Evolutionary conservation across 139 green algal genomes (phyloP).

Genomic region (Coelastrella sp.): DNA sequence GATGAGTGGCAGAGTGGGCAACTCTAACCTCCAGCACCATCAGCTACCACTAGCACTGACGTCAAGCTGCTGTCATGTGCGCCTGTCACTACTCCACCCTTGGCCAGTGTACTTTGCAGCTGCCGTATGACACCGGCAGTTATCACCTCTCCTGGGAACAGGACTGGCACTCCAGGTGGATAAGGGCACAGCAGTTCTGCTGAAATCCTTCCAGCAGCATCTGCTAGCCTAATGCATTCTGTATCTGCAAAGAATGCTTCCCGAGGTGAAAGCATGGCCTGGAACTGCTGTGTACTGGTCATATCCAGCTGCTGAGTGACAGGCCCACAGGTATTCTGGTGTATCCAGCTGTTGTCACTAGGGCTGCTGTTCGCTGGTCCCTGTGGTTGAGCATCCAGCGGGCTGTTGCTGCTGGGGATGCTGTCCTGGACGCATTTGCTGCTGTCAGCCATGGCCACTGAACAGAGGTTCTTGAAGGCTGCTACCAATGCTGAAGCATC

Average conservation of each 20-base stretch:
- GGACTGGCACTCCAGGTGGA: constrained; percentile 87
- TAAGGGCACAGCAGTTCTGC: constrained; percentile 93
- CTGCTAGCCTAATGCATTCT: constrained; percentile 6
- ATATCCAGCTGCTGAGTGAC: no score
- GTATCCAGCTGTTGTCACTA: background rate
- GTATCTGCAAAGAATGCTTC: constrained; percentile 70
- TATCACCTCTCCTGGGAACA: constrained; percentile 86
- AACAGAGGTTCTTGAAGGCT: constrained; percentile 49
- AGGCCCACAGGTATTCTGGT: background rate
- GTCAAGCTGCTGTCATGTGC: constrained; percentile 58
- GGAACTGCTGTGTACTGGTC: no score
- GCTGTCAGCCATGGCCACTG: background rate
- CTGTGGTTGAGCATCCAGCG: background rate
- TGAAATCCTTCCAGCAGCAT: constrained; percentile 57
- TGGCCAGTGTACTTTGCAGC: constrained; percentile 57
- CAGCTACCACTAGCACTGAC: constrained; percentile 55
- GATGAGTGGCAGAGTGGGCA: no score
- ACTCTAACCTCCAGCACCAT: background rate
- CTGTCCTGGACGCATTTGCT: background rate
- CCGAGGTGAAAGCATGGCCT: constrained; percentile 56
- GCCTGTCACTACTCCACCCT: constrained; percentile 71
- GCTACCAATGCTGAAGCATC: constrained; percentile 62
- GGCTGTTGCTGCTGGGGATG: background rate
- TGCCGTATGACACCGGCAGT: constrained; percentile 42
- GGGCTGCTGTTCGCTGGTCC: constrained; percentile 1